Conservation (phyloP, 2,329 filamentous ascomycete genomes). For the Sclerotinia trifoliorum region DNA sequence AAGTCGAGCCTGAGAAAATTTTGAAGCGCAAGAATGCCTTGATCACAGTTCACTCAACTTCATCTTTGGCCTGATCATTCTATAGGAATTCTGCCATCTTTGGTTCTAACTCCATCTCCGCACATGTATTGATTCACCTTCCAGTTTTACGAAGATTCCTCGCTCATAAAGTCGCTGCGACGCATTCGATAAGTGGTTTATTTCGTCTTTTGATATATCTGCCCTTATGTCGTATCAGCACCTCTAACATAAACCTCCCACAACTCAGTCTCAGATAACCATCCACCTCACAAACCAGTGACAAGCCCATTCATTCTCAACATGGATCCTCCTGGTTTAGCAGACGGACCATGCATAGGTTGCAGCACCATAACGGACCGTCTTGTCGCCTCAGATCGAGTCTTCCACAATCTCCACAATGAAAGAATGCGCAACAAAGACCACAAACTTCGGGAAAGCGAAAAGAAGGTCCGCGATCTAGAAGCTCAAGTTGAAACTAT, state of each 20-base stretch:
- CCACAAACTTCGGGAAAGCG: not conserved
- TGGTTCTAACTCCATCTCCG: not conserved
- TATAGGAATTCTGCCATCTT: no score
- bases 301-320: not conserved
- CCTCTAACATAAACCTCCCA: not conserved
- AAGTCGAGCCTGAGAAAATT: not conserved
- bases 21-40: not conserved
- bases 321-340: not conserved
- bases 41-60: not conserved
- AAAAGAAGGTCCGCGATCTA: conserved; percentile 1
- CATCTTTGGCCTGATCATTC: not conserved
- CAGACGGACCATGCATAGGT: not conserved
- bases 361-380: conserved; percentile 11
- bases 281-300: not conserved
- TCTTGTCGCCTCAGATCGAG: not conserved
- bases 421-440: conserved; percentile 15
- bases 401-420: conserved; percentile 12
- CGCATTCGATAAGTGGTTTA: not conserved
- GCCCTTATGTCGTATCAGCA: not conserved
- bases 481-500: not conserved
- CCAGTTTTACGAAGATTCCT: not conserved
- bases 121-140: not conserved
- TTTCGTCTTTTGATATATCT: not conserved
- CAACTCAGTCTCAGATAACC: not conserved
- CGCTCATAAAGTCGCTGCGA: not conserved